Evolutionary conservation across 805 yeast species (phyloP).

Genomic region (Barnettozyma vustinii): DNA sequence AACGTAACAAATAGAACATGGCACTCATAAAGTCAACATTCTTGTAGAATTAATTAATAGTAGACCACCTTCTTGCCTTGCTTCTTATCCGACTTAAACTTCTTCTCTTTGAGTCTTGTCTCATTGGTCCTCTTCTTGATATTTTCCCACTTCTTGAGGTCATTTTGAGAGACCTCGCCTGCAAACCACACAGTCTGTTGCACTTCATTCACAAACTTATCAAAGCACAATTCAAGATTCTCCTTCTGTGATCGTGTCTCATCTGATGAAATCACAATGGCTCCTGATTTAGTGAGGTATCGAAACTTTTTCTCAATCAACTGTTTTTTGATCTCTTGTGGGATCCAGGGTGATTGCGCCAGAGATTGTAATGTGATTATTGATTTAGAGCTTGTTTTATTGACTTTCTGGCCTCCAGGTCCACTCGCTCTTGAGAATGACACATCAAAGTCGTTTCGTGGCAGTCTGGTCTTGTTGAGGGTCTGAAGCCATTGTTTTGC

Average conservation of each 20-base stretch:
- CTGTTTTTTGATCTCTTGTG: constrained; percentile 42
- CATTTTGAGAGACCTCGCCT: constrained; percentile 40
- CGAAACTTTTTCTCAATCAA: constrained; percentile 35
- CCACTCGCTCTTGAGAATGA: constrained; percentile 63
- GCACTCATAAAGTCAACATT: not conserved
- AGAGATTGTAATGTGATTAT: constrained; percentile 48
- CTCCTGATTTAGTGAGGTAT: constrained; percentile 46
- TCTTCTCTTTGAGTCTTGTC: constrained; percentile 32
- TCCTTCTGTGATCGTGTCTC: constrained; percentile 49
- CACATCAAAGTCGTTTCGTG: constrained; percentile 32
- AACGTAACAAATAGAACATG: constrained; percentile 1
- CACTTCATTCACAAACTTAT: constrained; percentile 52
- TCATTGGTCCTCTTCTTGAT: constrained; percentile 30
- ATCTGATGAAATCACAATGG: constrained; percentile 59
- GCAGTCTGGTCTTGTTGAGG: constrained; percentile 13
- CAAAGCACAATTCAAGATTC: constrained; percentile 54
- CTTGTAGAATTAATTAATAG: not conserved
- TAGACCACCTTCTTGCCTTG: constrained; percentile 24
- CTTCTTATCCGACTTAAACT: constrained; percentile 33
- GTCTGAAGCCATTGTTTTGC: constrained; percentile 40
- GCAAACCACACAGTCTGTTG: constrained; percentile 41
- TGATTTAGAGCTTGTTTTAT: constrained; percentile 62
- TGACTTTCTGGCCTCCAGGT: constrained; percentile 87
- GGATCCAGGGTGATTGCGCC: constrained; percentile 53
- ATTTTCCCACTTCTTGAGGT: constrained; percentile 46